phyloP scores from a whole-genome alignment of 1,284 basidiomycete species.

The Meira miltonrushii region DNA sequence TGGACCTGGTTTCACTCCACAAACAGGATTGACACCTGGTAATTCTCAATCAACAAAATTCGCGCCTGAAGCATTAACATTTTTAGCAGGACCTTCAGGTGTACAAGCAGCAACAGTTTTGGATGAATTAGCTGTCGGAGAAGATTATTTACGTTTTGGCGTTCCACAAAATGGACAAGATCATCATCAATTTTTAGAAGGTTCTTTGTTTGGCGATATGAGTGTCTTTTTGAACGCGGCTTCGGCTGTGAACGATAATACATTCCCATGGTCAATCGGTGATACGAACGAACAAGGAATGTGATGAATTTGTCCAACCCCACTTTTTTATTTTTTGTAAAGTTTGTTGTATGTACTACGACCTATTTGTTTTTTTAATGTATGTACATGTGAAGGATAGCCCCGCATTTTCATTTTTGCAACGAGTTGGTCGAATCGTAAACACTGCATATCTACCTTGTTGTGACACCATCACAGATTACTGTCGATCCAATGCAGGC shows the following conservation, averaged over 20 bases:
- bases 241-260: neutral
- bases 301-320: too few relatives aligned
- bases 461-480: too few relatives aligned
- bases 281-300: too few relatives aligned
- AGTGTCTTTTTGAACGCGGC: neutral
- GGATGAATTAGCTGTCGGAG: neutral
- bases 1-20: neutral
- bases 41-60: neutral
- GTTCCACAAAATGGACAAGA: neutral
- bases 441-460: too few relatives aligned
- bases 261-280: neutral
- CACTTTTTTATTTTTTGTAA: too few relatives aligned
- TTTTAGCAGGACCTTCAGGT: slow-evolving; percentile 6
- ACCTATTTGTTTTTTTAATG: too few relatives aligned
- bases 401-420: too few relatives aligned
- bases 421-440: too few relatives aligned
- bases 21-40: neutral
- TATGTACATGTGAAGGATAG: too few relatives aligned
- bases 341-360: too few relatives aligned
- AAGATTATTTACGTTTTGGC: neutral
- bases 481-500: too few relatives aligned
- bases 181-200: neutral
- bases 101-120: slow-evolving; percentile 3
- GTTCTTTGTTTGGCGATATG: neutral
- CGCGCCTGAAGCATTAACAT: slow-evolving; percentile 6